Base-by-base conservation (phyloP, 202 grass and related monocot species). In the Saccharum hybrid region DNA sequence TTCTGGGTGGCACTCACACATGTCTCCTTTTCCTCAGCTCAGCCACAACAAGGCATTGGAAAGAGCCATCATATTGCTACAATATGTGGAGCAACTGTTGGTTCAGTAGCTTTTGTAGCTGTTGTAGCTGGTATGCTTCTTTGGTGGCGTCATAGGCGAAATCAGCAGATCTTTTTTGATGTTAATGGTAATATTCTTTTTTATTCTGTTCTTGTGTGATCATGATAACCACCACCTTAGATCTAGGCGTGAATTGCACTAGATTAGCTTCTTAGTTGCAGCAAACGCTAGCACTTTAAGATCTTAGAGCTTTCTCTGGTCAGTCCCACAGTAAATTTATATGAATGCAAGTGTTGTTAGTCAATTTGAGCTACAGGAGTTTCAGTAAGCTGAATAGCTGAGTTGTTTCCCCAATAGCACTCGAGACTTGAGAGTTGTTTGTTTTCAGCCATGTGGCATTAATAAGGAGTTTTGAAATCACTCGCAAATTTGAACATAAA, bases 151-250 rank as follows among this genome's bases (percentile, higher is more conserved):
- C 76, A 93, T 72, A 93, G 86, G 90, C 81, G 51, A 75, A 98
- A 93, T 67, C 96, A 98, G 52, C 96, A 96, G 80, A 85, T 98
- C 60, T 98, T 98, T 75, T 98, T 95, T 81, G 93, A 98, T 52
- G 92, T 98, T 70, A 94, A 96, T 37, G 96, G 96, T 98, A 83
- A 92, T 87, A 57, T 13, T 80, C 18, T 56, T 60, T 79, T 45
- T 3, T 1, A 56, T 63, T 61, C 21, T 78, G 8, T 76, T 18
- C 46, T 26, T 71, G 34, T 87, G 31, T 31, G 4, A 38, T 65
- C 28, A 22, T 63, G 34, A 11, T 78, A 48, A 43, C 19, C 7
- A 11, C 18, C 9, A 43, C 3, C 30, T 71, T 71, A 19, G 16
- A 51, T 75, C 16, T 71, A 23, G n/a, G 42, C 69, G 21, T 63